phyloP scores from a whole-genome alignment of 2,329 filamentous ascomycete species.

The Clonostachys sp. region DNA sequence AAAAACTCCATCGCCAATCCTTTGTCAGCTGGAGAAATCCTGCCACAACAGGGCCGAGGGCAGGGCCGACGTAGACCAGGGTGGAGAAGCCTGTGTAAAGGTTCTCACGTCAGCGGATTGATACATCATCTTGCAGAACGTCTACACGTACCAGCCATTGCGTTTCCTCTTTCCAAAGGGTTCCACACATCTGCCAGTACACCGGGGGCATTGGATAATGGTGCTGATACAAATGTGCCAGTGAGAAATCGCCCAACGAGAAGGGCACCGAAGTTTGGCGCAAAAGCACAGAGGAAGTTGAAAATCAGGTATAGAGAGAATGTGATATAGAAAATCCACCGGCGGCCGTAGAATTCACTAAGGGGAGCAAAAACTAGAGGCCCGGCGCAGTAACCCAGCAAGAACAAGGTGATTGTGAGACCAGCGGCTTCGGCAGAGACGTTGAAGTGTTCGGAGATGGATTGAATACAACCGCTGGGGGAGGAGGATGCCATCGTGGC shows the following conservation, averaged over 20 bases:
- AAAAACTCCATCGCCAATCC: constrained; percentile 50
- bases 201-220: constrained; percentile 42
- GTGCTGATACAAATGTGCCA: constrained; percentile 48
- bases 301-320: constrained; percentile 45
- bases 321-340: constrained; percentile 46
- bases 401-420: constrained; percentile 48
- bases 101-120: no score
- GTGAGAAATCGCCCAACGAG: constrained; percentile 51
- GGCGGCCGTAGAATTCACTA: constrained; percentile 51
- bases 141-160: constrained; percentile 31
- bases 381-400: constrained; percentile 52
- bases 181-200: constrained; percentile 50
- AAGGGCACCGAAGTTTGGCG: constrained; percentile 45
- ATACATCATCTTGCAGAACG: no score
- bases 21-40: constrained; percentile 54
- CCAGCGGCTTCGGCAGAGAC: constrained; percentile 41
- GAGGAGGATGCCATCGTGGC: constrained; percentile 43
- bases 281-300: constrained; percentile 49
- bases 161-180: constrained; percentile 43
- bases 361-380: constrained; percentile 54
- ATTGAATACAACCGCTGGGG: constrained; percentile 23
- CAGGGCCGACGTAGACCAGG: constrained; percentile 49
- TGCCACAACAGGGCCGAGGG: constrained; percentile 46
- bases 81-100: constrained; percentile 32
- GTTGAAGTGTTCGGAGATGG: constrained; percentile 25